A percentile compares a stretch with the other conserved stretches of the same genome.
Conservation (phyloP, 306 rosid species). For the Clitoria ternatea region DNA sequence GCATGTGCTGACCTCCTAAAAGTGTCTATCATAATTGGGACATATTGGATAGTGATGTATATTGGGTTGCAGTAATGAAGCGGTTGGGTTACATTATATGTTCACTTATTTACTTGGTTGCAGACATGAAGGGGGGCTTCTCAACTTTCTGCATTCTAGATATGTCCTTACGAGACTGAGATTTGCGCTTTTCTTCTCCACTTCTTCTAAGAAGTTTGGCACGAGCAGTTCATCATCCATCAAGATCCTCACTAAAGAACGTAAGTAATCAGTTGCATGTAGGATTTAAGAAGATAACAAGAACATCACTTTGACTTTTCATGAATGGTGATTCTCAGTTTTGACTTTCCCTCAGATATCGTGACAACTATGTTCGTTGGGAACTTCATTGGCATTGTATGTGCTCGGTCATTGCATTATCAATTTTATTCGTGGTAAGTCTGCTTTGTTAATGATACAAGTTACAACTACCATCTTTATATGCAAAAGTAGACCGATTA, state of each 20-base stretch:
- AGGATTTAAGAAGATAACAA: conserved; percentile 16
- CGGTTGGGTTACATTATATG: background rate
- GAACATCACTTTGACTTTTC: background rate
- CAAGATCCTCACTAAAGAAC: conserved; percentile 64
- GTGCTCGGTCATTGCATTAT: conserved; percentile 94
- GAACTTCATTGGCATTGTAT: conserved; percentile 85
- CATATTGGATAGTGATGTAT: background rate
- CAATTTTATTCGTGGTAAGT: conserved; percentile 95
- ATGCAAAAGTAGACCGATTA: no score
- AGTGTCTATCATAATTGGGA: background rate
- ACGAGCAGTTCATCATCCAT: conserved; percentile 39
- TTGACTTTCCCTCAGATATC: conserved; percentile 54
- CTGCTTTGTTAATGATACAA: conserved; percentile 5
- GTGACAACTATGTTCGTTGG: conserved; percentile 88
- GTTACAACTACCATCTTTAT: background rate
- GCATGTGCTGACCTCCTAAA: background rate
- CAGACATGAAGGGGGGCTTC: conserved; percentile 95
- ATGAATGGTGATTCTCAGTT: conserved; percentile 17
- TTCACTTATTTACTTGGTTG: conserved; percentile 30
- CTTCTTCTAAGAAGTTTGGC: conserved; percentile 32
- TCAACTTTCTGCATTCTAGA: conserved; percentile 61
- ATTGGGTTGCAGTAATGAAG: conserved; percentile 14
- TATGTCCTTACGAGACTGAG: conserved; percentile 48
- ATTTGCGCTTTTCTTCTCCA: conserved; percentile 43
- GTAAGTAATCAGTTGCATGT: conserved; percentile 37